Base-by-base conservation (phyloP, 257 asterid genomes). In the Phtheirospermum japonicum region DNA sequence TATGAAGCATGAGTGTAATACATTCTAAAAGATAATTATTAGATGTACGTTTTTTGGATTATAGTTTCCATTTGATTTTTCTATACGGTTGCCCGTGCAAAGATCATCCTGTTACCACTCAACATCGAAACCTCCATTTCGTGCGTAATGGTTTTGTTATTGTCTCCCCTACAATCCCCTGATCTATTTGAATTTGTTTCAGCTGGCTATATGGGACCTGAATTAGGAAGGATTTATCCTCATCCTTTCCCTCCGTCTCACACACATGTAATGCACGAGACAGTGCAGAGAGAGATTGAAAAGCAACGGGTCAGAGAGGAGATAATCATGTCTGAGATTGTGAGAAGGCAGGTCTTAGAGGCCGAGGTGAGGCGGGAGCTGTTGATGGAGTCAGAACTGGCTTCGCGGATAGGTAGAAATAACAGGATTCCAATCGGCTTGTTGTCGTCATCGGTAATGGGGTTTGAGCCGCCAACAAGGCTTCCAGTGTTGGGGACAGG, bases 221-320 rank as follows among this genome's bases (percentile, higher is more conserved):
- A 50, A 7, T 14, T 52, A 4, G 16, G 56, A 30, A 3, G 48
- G 16, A 7, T 42, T 42, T 13, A 4, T 28, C 50, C 6, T 50
- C 17, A 12, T 32, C 57, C 20, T 50, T 39, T 13, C 42, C 17
- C 36, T 51, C 40, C 4, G 0, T 13, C 45, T 67, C 58, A 46
- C 34, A 63, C 59, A 7, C 18, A 19, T 13, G 59, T 26, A 54
- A 1, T 65, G 42, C 68, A 14, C 7, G 74, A 57, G 68, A 45
- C 64, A 46, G 68, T 70, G 14, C 53, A 18, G 59, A 69, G 73
- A 42, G 79, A 77, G 62, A 31, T 76, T 2, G 84, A 84, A 67
- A 82, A 75, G 70, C 67, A 77, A 53, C 63, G 66, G 37, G 79
- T 79, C 49, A 68, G 83, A 51, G 80, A 73, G 53, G 79, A 79